Percentiles rank a stretch among this genome's conserved stretches.
Evolutionary conservation across 1,139 yeast species (phyloP).

Genomic region (Sugiyamaella pinicola): DNA sequence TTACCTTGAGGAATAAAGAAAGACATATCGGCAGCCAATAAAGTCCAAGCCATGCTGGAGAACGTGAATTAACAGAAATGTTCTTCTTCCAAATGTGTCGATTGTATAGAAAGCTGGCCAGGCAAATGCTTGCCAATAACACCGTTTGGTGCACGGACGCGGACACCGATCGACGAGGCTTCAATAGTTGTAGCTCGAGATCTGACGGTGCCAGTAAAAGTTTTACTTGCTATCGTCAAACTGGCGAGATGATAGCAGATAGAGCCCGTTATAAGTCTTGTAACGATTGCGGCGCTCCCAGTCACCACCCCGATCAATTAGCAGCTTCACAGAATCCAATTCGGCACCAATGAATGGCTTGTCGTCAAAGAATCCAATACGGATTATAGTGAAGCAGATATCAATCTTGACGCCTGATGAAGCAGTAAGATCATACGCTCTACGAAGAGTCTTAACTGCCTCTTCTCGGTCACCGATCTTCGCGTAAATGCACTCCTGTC

Average conservation of each 20-base stretch:
- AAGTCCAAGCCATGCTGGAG: conserved; percentile 74
- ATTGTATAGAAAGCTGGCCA: conserved; percentile 81
- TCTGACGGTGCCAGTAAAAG: too few species aligned
- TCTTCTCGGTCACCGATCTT: conserved; percentile 76
- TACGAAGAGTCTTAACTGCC: conserved; percentile 71
- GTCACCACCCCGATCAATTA: conserved; percentile 96
- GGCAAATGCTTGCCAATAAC: too few species aligned
- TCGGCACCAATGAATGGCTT: conserved; percentile 68
- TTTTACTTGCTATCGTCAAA: too few species aligned
- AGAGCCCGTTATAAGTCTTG: conserved; percentile 88
- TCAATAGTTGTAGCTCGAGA: too few species aligned
- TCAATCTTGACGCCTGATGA: conserved; percentile 86
- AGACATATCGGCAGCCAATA: conserved; percentile 73
- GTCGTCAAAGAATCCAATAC: conserved; percentile 88
- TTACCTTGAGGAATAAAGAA: conserved; percentile 58
- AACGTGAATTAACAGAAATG: conserved; percentile 68
- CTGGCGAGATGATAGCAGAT: conserved; percentile 79
- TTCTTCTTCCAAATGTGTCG: conserved; percentile 76
- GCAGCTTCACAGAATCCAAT: conserved; percentile 67
- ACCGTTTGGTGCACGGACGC: too few species aligned
- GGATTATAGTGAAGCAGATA: conserved; percentile 72
- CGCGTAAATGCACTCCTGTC: too few species aligned
- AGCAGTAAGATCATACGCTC: conserved; percentile 78
- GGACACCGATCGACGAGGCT: too few species aligned
- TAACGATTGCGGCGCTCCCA: conserved; percentile 98